Evolutionary conservation across 352 stramenopile genomes (phyloP).

Genomic region (Aphanomyces cochlioides): DNA sequence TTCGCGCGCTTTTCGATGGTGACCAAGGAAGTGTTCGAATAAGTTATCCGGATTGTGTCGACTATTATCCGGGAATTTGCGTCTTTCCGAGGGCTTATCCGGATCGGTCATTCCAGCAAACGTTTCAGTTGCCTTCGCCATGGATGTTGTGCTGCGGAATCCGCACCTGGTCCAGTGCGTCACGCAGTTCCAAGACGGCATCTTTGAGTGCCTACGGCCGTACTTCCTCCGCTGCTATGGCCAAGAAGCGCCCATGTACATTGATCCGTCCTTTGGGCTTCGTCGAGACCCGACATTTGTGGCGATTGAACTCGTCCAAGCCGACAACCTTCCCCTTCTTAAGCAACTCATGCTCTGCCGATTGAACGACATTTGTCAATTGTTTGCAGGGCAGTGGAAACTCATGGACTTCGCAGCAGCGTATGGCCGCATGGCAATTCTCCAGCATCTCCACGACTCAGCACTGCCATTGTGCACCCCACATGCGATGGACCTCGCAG

Average conservation of each 20-base stretch:
- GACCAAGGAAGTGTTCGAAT: too few species aligned
- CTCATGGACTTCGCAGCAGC: constrained; percentile 34
- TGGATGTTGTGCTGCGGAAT: background rate
- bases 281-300: background rate
- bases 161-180: background rate
- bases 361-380: background rate
- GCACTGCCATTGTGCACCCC: background rate
- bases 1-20: too few species aligned
- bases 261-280: constrained; percentile 1
- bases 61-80: background rate
- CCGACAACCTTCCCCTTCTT: background rate
- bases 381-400: background rate
- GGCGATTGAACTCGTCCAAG: constrained; percentile 10
- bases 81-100: background rate
- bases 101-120: background rate
- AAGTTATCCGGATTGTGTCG: too few species aligned
- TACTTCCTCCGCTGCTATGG: background rate
- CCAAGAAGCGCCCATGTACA: background rate
- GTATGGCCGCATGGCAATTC: constrained; percentile 27
- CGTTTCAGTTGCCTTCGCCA: background rate
- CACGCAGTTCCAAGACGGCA: constrained; percentile 14
- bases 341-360: background rate
- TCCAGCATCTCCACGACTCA: constrained; percentile 32
- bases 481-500: constrained; percentile 1
- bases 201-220: constrained; percentile 12